Base-by-base conservation (phyloP, 768 basidiomycete species). In the Russula compacta region DNA sequence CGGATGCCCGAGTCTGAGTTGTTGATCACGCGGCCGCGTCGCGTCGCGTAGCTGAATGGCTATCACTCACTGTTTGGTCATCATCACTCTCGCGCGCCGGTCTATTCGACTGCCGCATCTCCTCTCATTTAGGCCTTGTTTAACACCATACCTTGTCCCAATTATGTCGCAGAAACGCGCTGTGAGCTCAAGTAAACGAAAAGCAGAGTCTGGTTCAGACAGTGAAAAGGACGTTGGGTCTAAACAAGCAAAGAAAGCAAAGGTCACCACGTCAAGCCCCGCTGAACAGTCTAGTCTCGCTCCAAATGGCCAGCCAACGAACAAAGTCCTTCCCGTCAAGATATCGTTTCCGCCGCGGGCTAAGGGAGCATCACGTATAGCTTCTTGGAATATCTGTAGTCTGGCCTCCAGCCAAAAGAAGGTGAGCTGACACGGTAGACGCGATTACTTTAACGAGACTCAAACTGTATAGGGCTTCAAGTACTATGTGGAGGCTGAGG, bases 331-430 rank as follows among this genome's bases (percentile, higher is more conserved):
- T 4, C 89, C 89, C n/a, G 77, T 74, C 21, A 72, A 75, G 39
- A 84, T 91, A 51, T 60, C 68, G 8, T 84, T 89, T 67, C 80
- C 84, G 29, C 74, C 77, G 6, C 80, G 79, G 52, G 66, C 56
- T 33, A 68, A 72, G 19, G 79, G 79, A 6, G 77, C 81, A 6
- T 62, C 82, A 40, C 77, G 84, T 15, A 74, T 94, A 33, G 80
- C 81, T 15, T 71, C 86, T 5, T 93, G 89, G 89, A 93, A 93
- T 69, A 81, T 94, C 6, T 89, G 85, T 64, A 86, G 92, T 4
- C 74, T 89, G 54, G 83, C 83, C 38, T 80, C 89, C 0, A 82
- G 85, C 59, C 79, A 84, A 66, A 92, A 86, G 73, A 93, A 95
- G 81, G 90, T 86, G 59, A 53, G 71, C 54, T 36, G 38, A 33